phyloP scores from a whole-genome alignment of 306 rosid species.

The Vachellia pachyceras region DNA sequence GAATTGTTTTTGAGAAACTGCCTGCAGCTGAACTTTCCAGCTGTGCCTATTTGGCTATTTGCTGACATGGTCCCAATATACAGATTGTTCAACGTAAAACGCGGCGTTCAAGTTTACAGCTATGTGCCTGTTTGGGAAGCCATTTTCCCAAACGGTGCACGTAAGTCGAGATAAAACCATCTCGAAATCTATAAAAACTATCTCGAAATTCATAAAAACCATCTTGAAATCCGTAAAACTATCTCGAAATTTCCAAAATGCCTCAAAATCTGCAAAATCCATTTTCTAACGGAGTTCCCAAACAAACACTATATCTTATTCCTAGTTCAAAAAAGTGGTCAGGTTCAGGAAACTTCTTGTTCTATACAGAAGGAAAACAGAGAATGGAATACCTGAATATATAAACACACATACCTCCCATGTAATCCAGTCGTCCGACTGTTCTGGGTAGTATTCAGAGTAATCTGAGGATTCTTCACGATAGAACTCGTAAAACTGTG shows the following conservation, averaged over 20 bases:
- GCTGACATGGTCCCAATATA: conserved; percentile 15
- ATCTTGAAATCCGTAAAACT: too few species aligned
- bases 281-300: too few species aligned
- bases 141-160: too few species aligned
- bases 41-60: conserved; percentile 26
- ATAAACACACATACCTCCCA: conserved; percentile 20
- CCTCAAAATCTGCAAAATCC: too few species aligned
- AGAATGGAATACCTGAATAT: neutral
- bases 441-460: neutral
- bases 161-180: too few species aligned
- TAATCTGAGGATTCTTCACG: conserved; percentile 9
- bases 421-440: neutral
- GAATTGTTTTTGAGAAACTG: conserved; percentile 42
- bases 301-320: neutral
- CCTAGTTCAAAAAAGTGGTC: conserved; percentile 19
- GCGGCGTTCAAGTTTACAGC: conserved; percentile 8
- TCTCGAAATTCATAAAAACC: too few species aligned
- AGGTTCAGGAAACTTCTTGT: conserved; percentile 26
- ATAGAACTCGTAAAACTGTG: conserved; percentile 7
- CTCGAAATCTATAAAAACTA: too few species aligned
- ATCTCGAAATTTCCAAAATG: too few species aligned
- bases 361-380: conserved; percentile 14
- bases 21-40: conserved; percentile 18
- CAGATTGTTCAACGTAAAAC: conserved; percentile 24
- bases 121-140: too few species aligned